phyloP scores from a whole-genome alignment of 2,329 filamentous ascomycete genomes.

The Trichoderma sp. region DNA sequence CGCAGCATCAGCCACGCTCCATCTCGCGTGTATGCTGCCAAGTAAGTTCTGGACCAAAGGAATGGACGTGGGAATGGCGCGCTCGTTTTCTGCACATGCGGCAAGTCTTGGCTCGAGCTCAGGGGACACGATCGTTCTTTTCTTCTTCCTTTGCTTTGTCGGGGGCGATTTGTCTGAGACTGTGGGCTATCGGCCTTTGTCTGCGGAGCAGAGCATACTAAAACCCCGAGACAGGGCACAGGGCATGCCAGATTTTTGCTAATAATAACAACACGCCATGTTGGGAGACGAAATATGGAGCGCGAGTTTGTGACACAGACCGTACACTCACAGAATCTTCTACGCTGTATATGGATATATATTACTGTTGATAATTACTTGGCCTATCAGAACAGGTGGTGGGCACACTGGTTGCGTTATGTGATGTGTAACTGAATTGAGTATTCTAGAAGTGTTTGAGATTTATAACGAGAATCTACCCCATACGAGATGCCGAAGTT shows the following conservation, averaged over 20 bases:
- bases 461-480: not conserved
- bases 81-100: not conserved
- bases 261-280: not conserved
- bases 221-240: constrained; percentile 5
- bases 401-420: not conserved
- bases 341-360: not conserved
- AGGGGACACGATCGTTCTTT: not conserved
- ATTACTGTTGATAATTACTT: not conserved
- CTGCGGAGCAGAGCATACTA: not conserved
- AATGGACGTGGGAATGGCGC: not conserved
- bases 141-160: not conserved
- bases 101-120: not conserved
- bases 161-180: not conserved
- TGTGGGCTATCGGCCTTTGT: not conserved
- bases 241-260: not conserved
- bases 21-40: not conserved
- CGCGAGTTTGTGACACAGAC: not conserved
- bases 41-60: not conserved
- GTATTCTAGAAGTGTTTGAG: not conserved
- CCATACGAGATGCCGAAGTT: not conserved
- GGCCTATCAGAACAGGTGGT: not conserved
- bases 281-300: not conserved
- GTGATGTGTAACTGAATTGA: not conserved
- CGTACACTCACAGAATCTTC: not conserved
- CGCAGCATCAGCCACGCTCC: not conserved